phyloP scores from a whole-genome alignment of 768 basidiomycete genomes.

The Suillus variegatus region DNA sequence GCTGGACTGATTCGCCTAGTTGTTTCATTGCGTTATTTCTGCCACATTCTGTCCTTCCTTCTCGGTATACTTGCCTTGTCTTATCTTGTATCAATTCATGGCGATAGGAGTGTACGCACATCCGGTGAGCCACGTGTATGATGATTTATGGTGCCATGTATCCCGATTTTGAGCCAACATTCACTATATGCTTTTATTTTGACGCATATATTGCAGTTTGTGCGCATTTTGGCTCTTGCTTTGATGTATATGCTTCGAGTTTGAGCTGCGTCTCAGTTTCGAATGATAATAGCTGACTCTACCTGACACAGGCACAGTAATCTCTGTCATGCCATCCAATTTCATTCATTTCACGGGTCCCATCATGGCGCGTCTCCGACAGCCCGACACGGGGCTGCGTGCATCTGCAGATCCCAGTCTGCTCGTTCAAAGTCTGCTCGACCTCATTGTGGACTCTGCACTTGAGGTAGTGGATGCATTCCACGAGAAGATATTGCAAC shows the following conservation, averaged over 20 bases:
- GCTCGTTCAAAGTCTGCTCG: conserved; percentile 68
- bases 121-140: background rate
- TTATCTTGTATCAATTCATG: background rate
- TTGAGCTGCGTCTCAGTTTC: no score
- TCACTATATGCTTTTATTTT: background rate
- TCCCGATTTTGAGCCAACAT: background rate
- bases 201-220: background rate
- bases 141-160: background rate
- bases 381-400: conserved; percentile 60
- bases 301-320: conserved; percentile 51
- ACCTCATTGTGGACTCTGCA: conserved; percentile 68
- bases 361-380: conserved; percentile 57
- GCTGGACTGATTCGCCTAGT: background rate
- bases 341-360: conserved; percentile 53
- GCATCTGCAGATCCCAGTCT: conserved; percentile 67
- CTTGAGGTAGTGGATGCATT: conserved; percentile 71
- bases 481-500: conserved; percentile 59
- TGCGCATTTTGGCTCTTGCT: no score
- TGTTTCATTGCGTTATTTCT: background rate
- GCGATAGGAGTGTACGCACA: background rate
- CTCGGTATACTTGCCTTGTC: background rate
- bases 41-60: background rate
- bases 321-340: conserved; percentile 54
- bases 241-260: background rate
- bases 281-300: background rate